Evolutionary conservation across 2,329 filamentous ascomycete species (phyloP).

Genomic region (Neoscytalidium dimidiatum): DNA sequence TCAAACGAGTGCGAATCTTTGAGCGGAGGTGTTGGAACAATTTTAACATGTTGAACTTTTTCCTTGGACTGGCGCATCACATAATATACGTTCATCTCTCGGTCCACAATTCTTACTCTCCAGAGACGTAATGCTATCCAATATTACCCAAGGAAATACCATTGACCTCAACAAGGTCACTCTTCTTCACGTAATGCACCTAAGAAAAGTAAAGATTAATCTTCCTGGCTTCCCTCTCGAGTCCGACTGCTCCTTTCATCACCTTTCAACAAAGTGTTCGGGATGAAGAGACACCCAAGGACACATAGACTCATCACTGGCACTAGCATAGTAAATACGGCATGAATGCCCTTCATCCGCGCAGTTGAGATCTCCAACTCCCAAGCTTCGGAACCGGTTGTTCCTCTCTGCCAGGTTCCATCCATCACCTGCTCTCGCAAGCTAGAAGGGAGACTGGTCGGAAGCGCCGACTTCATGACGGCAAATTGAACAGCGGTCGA

Average conservation of each 20-base stretch:
- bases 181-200: too few relatives aligned
- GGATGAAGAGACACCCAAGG: background rate
- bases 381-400: conserved; percentile 18
- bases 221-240: background rate
- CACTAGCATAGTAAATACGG: conserved; percentile 28
- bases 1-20: background rate
- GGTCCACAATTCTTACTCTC: too few relatives aligned
- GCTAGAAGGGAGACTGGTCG: background rate
- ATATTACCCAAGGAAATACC: too few relatives aligned
- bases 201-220: too few relatives aligned
- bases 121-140: too few relatives aligned
- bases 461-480: conserved; percentile 16
- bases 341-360: conserved; percentile 27
- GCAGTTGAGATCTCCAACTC: conserved; percentile 26
- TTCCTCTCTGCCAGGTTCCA: conserved; percentile 24
- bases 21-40: too few relatives aligned
- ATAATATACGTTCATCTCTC: too few relatives aligned
- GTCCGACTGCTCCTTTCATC: background rate
- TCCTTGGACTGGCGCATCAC: too few relatives aligned
- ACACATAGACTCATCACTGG: conserved; percentile 30
- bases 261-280: background rate
- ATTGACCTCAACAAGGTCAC: too few relatives aligned
- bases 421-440: conserved; percentile 23
- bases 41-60: too few relatives aligned
- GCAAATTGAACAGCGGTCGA: conserved; percentile 19